Conservation (phyloP, 2,329 filamentous ascomycete species). For the Fusarium anguioides region DNA sequence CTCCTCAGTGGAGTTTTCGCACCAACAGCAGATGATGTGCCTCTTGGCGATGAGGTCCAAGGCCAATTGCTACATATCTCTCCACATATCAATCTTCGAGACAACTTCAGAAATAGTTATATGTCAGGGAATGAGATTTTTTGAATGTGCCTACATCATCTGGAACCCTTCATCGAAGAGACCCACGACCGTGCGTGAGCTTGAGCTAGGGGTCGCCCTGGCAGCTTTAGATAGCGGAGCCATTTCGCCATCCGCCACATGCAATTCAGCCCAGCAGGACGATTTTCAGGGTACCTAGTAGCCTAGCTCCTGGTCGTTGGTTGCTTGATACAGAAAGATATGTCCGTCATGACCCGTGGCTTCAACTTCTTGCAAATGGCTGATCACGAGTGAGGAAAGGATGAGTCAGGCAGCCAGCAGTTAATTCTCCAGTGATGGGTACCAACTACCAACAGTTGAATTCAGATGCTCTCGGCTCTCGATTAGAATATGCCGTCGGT, state of each 20-base stretch:
- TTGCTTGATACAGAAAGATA: slow-evolving; percentile 1
- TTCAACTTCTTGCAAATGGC: slow-evolving; percentile 1
- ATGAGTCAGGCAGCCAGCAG: slow-evolving; percentile 19
- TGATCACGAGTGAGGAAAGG: slow-evolving; percentile 7
- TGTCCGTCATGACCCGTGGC: neutral
- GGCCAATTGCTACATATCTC: slow-evolving; percentile 14
- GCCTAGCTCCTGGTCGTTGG: slow-evolving; percentile 17
- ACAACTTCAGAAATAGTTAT: slow-evolving; percentile 23
- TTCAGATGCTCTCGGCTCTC: slow-evolving; percentile 4
- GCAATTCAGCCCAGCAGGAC: slow-evolving; percentile 38
- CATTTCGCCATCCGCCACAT: slow-evolving; percentile 43
- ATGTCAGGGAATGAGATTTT: slow-evolving; percentile 20
- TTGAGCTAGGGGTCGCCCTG: slow-evolving; percentile 37
- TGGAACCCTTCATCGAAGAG: slow-evolving; percentile 35
- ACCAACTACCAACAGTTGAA: slow-evolving; percentile 34
- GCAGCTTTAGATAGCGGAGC: slow-evolving; percentile 35
- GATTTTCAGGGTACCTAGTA: slow-evolving; percentile 35
- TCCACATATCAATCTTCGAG: slow-evolving; percentile 1
- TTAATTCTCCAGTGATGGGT: slow-evolving; percentile 24
- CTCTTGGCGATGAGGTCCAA: slow-evolving; percentile 14
- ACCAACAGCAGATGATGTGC: slow-evolving; percentile 10
- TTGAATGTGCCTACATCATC: slow-evolving; percentile 36
- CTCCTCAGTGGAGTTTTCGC: slow-evolving; percentile 16
- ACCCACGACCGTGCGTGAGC: slow-evolving; percentile 40
- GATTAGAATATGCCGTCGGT: slow-evolving; percentile 25